phyloP scores from a whole-genome alignment of 1,284 basidiomycete genomes.

The Ganoderma multipileum region DNA sequence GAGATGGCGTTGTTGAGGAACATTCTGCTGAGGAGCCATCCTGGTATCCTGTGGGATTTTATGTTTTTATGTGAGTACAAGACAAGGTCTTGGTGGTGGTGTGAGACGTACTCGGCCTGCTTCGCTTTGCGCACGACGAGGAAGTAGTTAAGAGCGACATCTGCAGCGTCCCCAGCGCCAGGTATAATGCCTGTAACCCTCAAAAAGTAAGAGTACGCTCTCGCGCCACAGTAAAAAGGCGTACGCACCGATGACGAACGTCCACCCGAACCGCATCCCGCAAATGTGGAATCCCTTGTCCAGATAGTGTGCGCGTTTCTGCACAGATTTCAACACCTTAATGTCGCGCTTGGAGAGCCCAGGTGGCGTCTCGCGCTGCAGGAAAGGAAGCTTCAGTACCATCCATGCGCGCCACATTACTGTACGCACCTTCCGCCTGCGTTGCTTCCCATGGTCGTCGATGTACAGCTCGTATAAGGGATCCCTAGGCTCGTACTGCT shows the following conservation, averaged over 20 bases:
- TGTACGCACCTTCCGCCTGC: slow-evolving; percentile 70
- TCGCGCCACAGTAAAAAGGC: background rate
- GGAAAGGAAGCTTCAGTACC: slow-evolving; percentile 2
- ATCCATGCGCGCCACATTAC: slow-evolving; percentile 1
- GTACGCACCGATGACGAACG: slow-evolving; percentile 70
- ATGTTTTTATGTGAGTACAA: slow-evolving; percentile 18
- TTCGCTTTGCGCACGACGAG: slow-evolving; percentile 83
- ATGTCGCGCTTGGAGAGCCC: slow-evolving; percentile 83
- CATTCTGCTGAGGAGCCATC: slow-evolving; percentile 78
- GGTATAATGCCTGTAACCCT: slow-evolving; percentile 67
- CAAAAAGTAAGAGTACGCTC: background rate
- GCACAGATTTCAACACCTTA: slow-evolving; percentile 79
- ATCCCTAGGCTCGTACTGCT: slow-evolving; percentile 74
- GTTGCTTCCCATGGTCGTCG: slow-evolving; percentile 70
- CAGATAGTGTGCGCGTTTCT: slow-evolving; percentile 86
- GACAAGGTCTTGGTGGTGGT: background rate
- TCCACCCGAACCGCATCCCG: slow-evolving; percentile 90
- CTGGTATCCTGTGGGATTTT: slow-evolving; percentile 73
- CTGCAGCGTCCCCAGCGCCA: slow-evolving; percentile 70
- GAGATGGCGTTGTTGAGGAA: slow-evolving; percentile 82
- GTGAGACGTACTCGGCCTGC: slow-evolving; percentile 61
- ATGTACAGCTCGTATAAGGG: slow-evolving; percentile 83
- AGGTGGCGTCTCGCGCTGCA: slow-evolving; percentile 74
- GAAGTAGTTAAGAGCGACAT: slow-evolving; percentile 74
- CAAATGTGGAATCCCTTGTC: slow-evolving; percentile 90